phyloP scores from a whole-genome alignment of 2,329 filamentous ascomycete genomes.

The Penicillium sp. region DNA sequence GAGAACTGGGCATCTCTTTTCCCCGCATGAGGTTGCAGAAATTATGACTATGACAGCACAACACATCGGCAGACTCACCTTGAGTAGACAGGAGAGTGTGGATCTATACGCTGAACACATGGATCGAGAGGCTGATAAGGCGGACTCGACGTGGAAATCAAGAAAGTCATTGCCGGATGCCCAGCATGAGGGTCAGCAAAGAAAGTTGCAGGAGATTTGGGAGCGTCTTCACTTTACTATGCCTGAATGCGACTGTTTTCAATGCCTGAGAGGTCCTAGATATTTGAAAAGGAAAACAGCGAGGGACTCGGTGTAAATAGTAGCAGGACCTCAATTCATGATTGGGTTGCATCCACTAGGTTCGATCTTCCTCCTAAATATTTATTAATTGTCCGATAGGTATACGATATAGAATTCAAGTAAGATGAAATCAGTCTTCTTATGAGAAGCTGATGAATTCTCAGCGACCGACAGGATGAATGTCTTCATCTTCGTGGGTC shows the following conservation, averaged over 20 bases:
- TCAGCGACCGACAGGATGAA: not conserved
- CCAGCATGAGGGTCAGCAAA: not conserved
- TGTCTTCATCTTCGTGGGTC: too few relatives aligned
- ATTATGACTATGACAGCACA: conserved; percentile 3
- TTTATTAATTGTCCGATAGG: too few relatives aligned
- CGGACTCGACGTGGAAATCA: not conserved
- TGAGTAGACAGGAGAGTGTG: not conserved
- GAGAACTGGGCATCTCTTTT: not conserved
- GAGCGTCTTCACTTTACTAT: conserved; percentile 6
- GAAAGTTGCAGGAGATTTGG: conserved; percentile 1
- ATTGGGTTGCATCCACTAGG: too few relatives aligned
- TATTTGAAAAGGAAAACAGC: not conserved
- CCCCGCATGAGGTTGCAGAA: conserved; percentile 1
- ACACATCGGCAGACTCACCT: conserved; percentile 1
- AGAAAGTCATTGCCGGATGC: not conserved
- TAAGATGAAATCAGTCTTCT: not conserved
- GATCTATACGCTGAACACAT: conserved; percentile 5
- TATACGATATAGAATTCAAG: too few relatives aligned
- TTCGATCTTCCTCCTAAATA: not conserved
- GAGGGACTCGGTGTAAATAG: not conserved
- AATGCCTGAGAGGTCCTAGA: not conserved
- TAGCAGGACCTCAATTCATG: too few relatives aligned
- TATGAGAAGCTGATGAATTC: not conserved
- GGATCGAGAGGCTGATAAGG: not conserved
- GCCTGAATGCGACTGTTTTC: not conserved